These are phyloP conservation scores for Aureobasidium sp. DNA, from an alignment of 2,329 filamentous ascomycete genomes.

Conservation along the genomic window DNA sequence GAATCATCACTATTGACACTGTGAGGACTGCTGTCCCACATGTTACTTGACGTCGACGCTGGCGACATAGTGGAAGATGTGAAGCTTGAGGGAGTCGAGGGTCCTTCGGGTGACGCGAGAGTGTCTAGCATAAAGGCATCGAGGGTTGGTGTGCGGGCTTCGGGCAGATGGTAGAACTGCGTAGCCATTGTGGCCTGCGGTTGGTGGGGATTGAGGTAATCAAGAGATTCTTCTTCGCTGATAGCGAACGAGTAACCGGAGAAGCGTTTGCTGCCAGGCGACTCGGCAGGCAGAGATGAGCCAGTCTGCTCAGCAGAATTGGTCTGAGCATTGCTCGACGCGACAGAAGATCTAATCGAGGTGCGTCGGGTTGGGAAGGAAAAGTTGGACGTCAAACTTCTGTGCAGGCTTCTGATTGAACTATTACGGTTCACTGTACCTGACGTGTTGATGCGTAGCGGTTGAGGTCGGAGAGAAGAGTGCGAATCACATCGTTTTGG, in stretches of 20 bases:
- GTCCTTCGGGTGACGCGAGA: not conserved
- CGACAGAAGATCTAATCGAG: not conserved
- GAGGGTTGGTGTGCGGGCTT: slow-evolving; percentile 16
- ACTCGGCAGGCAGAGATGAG: not conserved
- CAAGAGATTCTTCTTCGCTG: slow-evolving; percentile 6
- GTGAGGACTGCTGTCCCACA: not conserved
- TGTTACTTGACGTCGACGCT: not conserved
- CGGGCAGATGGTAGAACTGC: not conserved
- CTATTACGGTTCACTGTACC: slow-evolving; percentile 7
- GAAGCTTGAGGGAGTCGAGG: not conserved
- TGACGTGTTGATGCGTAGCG: slow-evolving; percentile 17
- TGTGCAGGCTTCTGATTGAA: slow-evolving; percentile 13
- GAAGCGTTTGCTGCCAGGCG: not conserved
- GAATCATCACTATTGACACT: not conserved
- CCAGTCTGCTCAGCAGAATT: not conserved
- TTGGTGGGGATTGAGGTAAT: slow-evolving; percentile 3
- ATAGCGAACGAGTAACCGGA: not conserved
- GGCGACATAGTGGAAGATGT: not conserved
- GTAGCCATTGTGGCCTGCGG: not conserved
- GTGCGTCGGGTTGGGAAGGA: slow-evolving; percentile 14
- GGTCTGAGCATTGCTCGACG: not conserved
- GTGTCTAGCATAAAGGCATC: slow-evolving; percentile 15
- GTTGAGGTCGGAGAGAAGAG: slow-evolving; percentile 12
- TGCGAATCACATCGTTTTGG: slow-evolving; percentile 1
- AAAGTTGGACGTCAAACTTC: slow-evolving; percentile 8